Conservation (phyloP, 176 grass and related monocot species). For the Aegilops umbellulata region DNA sequence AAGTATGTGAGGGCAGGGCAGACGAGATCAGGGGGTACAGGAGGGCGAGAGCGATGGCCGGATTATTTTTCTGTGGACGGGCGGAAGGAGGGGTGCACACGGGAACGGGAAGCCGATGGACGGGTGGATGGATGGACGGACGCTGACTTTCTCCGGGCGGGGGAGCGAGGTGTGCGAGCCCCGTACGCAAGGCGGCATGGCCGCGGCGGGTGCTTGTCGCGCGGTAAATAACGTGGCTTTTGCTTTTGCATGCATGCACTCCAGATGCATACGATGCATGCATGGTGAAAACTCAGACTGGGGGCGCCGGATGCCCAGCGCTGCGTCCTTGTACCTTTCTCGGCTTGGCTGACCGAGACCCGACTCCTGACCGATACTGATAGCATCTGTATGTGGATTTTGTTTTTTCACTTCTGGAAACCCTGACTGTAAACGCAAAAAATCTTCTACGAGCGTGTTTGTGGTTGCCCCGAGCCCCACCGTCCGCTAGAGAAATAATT, state of each 20-base stretch:
- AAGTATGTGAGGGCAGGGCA: conserved; percentile 36
- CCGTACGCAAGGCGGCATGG: conserved; percentile 69
- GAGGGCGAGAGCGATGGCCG: neutral
- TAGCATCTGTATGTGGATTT: too few relatives aligned
- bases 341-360: conserved; percentile 13
- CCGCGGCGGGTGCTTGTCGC: conserved; percentile 41
- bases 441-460: too few relatives aligned
- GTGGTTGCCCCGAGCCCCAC: too few relatives aligned
- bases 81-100: neutral
- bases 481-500: too few relatives aligned
- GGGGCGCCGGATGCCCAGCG: neutral
- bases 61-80: conserved; percentile 23
- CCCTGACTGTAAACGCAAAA: too few relatives aligned
- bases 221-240: conserved; percentile 15
- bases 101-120: neutral
- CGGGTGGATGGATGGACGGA: conserved; percentile 17
- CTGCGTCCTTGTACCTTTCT: conserved; percentile 13
- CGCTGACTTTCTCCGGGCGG: conserved; percentile 49
- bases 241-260: neutral
- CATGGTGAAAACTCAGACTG: conserved; percentile 37
- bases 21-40: neutral
- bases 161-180: conserved; percentile 31
- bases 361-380: neutral
- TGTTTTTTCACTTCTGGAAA: too few relatives aligned
- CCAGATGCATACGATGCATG: neutral